Conservation (phyloP, 805 yeast species). For the Pichia californica region DNA sequence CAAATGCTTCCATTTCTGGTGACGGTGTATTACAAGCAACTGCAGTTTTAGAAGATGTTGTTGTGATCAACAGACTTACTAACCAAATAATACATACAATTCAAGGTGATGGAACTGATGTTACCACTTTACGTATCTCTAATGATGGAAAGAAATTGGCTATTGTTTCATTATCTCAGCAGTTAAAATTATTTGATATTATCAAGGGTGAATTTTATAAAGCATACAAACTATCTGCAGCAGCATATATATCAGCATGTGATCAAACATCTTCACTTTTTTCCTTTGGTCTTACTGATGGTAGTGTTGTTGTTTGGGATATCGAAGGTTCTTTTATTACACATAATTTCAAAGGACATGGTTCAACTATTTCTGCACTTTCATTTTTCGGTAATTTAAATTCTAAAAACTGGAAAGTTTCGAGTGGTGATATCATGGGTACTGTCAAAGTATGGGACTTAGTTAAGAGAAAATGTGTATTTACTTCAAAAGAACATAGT, state of each 20-base stretch:
- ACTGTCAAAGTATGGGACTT: slow-evolving; percentile 51
- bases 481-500: slow-evolving; percentile 63
- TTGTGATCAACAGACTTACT: slow-evolving; percentile 56
- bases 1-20: slow-evolving; percentile 60
- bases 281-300: slow-evolving; percentile 95
- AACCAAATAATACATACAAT: slow-evolving; percentile 53
- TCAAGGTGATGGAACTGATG: slow-evolving; percentile 78
- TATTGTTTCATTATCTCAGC: slow-evolving; percentile 57
- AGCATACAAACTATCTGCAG: slow-evolving; percentile 61
- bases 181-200: slow-evolving; percentile 60
- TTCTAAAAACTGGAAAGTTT: slow-evolving; percentile 66
- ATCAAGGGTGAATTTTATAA: slow-evolving; percentile 36
- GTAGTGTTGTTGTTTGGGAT: slow-evolving; percentile 87
- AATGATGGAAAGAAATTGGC: slow-evolving; percentile 70
- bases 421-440: slow-evolving; percentile 62
- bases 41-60: slow-evolving; percentile 69
- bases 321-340: slow-evolving; percentile 82
- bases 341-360: slow-evolving; percentile 90
- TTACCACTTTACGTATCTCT: slow-evolving; percentile 70
- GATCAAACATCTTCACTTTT: slow-evolving; percentile 80
- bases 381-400: slow-evolving; percentile 67
- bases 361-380: slow-evolving; percentile 76
- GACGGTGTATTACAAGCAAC: slow-evolving; percentile 68
- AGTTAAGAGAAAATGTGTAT: slow-evolving; percentile 67
- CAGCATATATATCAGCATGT: slow-evolving; percentile 69